Evolutionary conservation across 805 yeast genomes (phyloP).

Genomic region (Metschnikowia similis): DNA sequence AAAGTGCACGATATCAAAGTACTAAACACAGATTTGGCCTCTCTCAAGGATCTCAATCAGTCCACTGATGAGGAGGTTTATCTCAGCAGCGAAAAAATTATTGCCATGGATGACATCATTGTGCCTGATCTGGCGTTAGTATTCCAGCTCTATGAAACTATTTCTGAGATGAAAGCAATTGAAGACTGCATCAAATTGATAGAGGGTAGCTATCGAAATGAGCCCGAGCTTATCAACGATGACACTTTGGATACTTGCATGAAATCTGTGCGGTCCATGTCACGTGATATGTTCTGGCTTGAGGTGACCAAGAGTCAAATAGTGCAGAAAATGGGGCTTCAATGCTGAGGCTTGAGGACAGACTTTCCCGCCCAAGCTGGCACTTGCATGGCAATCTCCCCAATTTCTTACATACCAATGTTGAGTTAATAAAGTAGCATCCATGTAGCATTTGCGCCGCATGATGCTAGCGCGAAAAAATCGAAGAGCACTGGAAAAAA

Average conservation of each 20-base stretch:
- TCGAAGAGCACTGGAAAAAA: constrained; percentile 6
- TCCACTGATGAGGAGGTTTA: constrained; percentile 17
- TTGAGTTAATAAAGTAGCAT: background rate
- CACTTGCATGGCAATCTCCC: background rate
- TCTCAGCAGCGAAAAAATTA: constrained; percentile 8
- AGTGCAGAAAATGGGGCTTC: constrained; percentile 17
- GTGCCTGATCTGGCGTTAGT: constrained; percentile 38
- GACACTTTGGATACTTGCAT: constrained; percentile 30
- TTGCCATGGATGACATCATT: constrained; percentile 32
- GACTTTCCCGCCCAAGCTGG: background rate
- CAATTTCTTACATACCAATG: too few relatives aligned
- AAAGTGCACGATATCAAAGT: constrained; percentile 21
- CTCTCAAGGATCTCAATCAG: constrained; percentile 23
- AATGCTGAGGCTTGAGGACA: constrained; percentile 10
- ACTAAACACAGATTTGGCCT: constrained; percentile 24
- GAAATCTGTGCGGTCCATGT: constrained; percentile 31
- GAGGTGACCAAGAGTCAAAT: constrained; percentile 33
- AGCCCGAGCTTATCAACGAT: constrained; percentile 33
- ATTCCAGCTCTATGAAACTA: constrained; percentile 58
- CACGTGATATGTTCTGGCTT: constrained; percentile 41
- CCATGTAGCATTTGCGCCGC: constrained; percentile 22
- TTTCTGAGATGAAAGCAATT: constrained; percentile 66
- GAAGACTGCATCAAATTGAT: constrained; percentile 61
- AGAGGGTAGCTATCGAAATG: constrained; percentile 41
- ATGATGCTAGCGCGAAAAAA: constrained; percentile 23